Base-by-base conservation (phyloP, 345 rosid genomes). In the Odontarrhena argentea region DNA sequence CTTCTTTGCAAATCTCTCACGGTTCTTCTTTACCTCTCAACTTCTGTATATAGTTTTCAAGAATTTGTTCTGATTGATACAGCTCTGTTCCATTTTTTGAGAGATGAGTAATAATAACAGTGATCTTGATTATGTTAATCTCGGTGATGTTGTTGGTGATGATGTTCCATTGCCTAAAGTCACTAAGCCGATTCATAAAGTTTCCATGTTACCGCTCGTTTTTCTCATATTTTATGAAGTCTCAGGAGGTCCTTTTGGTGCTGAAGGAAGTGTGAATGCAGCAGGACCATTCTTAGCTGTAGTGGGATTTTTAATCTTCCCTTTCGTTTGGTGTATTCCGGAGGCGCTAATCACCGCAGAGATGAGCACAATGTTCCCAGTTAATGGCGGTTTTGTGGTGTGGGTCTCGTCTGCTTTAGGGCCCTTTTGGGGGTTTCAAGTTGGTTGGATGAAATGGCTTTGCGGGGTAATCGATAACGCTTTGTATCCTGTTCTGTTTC, bases 371-470 rank as follows among this genome's bases (percentile, higher is more conserved):
- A 85, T 88, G 96, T 86, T 86, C 59, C 96, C 96, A 1, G 74
- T 80, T 32, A 80, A 88, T 44, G 88, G 90, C 2, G 96, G 96
- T 37, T 82, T 81, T 42, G 96, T 88, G 14, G 88, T 83, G 44
- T 88, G 96, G 96, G 96, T 86, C 59, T 82, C 90, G 1, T 54
- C 92, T 3, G 85, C 90, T n/a, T 65, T 86, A 63, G 87, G 92
- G 35, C 83, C 86, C 25, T 85, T 74, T 42, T 88, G 88, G 87
- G 96, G 92, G 8, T 86, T 86, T 52, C 92, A 88, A 58, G 89
- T 84, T 55, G 96, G 92, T 15, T 84, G 92, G 92, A 81, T 88
- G 83, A 88, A 86, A 77, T 86, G 96, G 92, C 82, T 84, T 2
- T 81, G 96, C 53, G 92, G 92, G 6, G 92, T 88, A 35, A 86